Conservation (phyloP, 306 rosid species). For the Corylus heterophylla region DNA sequence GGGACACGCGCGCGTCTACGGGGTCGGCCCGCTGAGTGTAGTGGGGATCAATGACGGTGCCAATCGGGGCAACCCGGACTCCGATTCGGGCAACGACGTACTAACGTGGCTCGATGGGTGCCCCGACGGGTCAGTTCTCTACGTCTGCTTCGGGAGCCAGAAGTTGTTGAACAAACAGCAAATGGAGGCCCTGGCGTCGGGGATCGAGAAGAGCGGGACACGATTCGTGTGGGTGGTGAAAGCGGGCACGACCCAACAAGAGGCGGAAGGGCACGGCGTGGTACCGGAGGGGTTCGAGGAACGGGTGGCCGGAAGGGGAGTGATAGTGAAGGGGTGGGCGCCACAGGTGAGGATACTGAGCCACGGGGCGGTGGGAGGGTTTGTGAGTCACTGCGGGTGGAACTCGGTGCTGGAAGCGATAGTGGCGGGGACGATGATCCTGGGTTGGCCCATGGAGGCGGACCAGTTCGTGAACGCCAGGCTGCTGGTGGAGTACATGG, state of each 20-base stretch:
- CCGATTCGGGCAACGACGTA: background rate
- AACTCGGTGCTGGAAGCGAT: conserved; percentile 58
- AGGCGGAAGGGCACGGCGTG: conserved; percentile 27
- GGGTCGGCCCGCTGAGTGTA: conserved; percentile 47
- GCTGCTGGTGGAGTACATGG: conserved; percentile 56
- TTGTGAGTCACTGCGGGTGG: conserved; percentile 76
- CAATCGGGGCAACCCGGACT: background rate
- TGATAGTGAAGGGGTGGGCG: conserved; percentile 51
- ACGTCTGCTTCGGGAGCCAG: conserved; percentile 80
- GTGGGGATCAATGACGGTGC: background rate
- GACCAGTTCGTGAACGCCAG: conserved; percentile 60
- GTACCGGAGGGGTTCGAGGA: conserved; percentile 55
- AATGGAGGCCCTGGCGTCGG: conserved; percentile 63
- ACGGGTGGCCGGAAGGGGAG: conserved; percentile 45
- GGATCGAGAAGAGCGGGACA: conserved; percentile 49
- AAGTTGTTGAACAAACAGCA: conserved; percentile 45
- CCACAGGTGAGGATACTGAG: conserved; percentile 46
- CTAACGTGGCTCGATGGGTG: conserved; percentile 54
- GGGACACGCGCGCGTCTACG: conserved; percentile 31
- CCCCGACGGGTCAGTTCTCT: conserved; percentile 57
- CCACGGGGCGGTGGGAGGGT: conserved; percentile 54
- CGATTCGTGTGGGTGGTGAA: conserved; percentile 67
- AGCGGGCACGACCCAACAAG: conserved; percentile 18
- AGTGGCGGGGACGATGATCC: conserved; percentile 41
- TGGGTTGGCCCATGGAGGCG: conserved; percentile 92